Evolutionary conservation across 768 basidiomycete genomes (phyloP).

Genomic region (Auriscalpium orientale): DNA sequence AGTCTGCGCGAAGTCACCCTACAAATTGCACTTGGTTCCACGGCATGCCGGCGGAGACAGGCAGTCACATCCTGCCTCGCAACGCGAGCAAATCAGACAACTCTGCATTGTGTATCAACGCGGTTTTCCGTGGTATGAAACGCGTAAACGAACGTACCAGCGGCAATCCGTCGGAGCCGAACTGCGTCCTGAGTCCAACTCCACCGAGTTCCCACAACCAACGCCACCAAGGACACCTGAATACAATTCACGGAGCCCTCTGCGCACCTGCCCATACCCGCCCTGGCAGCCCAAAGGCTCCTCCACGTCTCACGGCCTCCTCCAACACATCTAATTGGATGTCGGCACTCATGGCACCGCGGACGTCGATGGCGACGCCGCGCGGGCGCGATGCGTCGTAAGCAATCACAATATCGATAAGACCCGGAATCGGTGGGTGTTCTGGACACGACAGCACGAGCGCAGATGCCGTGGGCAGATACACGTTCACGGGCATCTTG

Average conservation of each 20-base stretch:
- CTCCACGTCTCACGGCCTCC: conserved; percentile 67
- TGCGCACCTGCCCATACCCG: conserved; percentile 41
- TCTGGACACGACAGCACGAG: conserved; percentile 63
- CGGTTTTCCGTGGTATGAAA: no score
- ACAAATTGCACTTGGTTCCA: no score
- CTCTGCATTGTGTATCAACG: background rate
- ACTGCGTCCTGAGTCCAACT: no score
- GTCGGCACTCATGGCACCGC: conserved; percentile 44
- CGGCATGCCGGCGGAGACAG: background rate
- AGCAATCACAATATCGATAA: conserved; percentile 55
- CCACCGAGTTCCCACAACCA: no score
- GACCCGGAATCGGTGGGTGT: conserved; percentile 53
- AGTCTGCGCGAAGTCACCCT: no score
- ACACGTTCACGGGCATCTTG: conserved; percentile 69
- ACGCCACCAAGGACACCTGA: no score
- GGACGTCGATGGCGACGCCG: conserved; percentile 50
- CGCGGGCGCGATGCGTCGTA: conserved; percentile 50
- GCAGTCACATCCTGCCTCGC: background rate
- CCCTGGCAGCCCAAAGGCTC: conserved; percentile 60
- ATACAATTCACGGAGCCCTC: conserved; percentile 1
- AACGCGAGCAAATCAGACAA: background rate
- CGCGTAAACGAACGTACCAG: no score
- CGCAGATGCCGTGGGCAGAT: conserved; percentile 38
- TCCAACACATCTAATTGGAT: conserved; percentile 48
- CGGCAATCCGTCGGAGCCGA: no score